Conservation (phyloP, 352 stramenopile species). For the Thraustochytrium sp. region DNA sequence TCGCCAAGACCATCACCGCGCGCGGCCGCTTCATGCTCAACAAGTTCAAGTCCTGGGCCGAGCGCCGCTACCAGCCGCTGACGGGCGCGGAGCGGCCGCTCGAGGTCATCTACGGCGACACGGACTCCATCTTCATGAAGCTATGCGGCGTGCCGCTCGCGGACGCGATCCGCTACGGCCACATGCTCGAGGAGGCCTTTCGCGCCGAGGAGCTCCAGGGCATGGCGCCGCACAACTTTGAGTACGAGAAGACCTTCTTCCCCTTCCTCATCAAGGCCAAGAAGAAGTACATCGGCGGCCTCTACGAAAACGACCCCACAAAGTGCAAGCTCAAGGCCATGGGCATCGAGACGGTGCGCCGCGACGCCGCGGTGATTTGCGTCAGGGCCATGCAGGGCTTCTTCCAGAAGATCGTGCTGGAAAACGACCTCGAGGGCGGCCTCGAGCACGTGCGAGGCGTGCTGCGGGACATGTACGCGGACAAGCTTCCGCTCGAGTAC, state of each 20-base stretch:
- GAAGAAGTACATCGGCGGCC: conserved; percentile 5
- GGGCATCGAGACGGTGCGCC: background rate
- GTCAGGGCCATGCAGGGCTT: background rate
- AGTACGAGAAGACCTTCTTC: conserved; percentile 21
- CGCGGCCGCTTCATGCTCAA: conserved; percentile 8
- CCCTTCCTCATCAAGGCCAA: background rate
- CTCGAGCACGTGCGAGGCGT: background rate
- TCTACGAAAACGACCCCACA: background rate
- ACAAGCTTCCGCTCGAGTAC: background rate
- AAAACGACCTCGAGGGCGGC: background rate
- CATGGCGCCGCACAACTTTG: background rate
- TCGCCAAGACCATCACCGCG: background rate
- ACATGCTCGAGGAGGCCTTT: background rate
- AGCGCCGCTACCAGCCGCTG: background rate
- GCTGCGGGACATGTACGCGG: background rate
- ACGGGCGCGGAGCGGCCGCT: background rate
- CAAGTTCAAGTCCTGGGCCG: background rate
- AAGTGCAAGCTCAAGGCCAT: background rate
- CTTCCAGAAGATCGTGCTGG: background rate
- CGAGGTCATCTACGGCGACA: conserved; percentile 28
- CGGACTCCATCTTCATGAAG: conserved; percentile 25
- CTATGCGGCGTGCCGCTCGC: background rate
- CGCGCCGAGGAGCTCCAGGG: background rate
- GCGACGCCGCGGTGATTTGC: background rate
- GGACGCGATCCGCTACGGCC: background rate